Evolutionary conservation across 495 filamentous ascomycete genomes (phyloP).

Genomic region (Filosporella fistucella): DNA sequence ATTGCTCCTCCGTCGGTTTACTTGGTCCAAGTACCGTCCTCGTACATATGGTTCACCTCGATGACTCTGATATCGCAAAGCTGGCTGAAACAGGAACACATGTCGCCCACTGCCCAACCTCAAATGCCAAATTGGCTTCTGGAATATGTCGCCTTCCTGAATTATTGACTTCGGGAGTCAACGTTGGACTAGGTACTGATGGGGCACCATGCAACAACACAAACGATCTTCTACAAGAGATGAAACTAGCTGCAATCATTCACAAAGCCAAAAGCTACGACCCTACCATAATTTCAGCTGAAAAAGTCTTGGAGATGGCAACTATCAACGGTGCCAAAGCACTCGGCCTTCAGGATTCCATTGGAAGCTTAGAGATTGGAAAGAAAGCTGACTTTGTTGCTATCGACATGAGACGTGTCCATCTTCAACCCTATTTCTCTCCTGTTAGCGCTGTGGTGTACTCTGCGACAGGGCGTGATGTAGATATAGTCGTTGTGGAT

Average conservation of each 20-base stretch:
- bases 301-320: constrained; percentile 46
- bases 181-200: constrained; percentile 42
- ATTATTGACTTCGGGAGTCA: constrained; percentile 31
- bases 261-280: constrained; percentile 43
- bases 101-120: constrained; percentile 46
- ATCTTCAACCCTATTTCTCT: constrained; percentile 37
- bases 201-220: constrained; percentile 49
- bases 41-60: constrained; percentile 44
- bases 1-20: constrained; percentile 35
- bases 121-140: constrained; percentile 45
- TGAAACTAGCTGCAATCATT: constrained; percentile 46
- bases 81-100: constrained; percentile 37
- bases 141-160: constrained; percentile 41
- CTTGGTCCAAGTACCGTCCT: constrained; percentile 33
- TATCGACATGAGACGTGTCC: constrained; percentile 28
- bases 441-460: constrained; percentile 44
- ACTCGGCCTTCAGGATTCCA: constrained; percentile 33
- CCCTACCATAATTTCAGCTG: constrained; percentile 40
- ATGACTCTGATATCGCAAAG: constrained; percentile 36
- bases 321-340: constrained; percentile 45
- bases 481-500: constrained; percentile 43
- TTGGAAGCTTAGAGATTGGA: constrained; percentile 46
- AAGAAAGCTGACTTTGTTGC: constrained; percentile 53
- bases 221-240: constrained; percentile 46
- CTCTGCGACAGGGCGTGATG: constrained; percentile 42